Conservation (phyloP, 2,329 filamentous ascomycete species). For the Fonsecaea erecta region DNA sequence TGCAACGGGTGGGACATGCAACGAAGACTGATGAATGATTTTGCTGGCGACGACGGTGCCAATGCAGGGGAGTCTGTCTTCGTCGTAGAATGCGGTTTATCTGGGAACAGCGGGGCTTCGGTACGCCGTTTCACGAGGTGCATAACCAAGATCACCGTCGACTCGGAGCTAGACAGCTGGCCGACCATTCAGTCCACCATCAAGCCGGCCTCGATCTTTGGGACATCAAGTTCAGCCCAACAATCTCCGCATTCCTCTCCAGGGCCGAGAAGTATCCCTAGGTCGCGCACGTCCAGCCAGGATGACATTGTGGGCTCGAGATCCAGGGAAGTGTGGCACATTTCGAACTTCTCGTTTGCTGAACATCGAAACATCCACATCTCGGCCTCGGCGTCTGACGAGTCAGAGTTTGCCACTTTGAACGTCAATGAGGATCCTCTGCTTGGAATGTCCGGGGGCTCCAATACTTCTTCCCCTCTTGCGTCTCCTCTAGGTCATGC, state of each 20-base stretch:
- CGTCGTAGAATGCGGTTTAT: conserved; percentile 73
- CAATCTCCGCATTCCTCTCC: conserved; percentile 30
- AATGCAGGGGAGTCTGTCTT: conserved; percentile 77
- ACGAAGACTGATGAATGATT: conserved; percentile 82
- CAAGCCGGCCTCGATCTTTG: conserved; percentile 55
- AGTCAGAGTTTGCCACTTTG: conserved; percentile 71
- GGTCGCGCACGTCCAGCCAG: conserved; percentile 43
- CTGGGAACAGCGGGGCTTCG: conserved; percentile 59
- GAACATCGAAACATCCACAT: conserved; percentile 66
- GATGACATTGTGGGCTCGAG: conserved; percentile 43
- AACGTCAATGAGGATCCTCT: conserved; percentile 80
- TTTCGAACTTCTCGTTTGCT: conserved; percentile 65
- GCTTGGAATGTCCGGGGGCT: conserved; percentile 61
- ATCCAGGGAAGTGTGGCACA: conserved; percentile 68
- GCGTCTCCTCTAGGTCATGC: conserved; percentile 59
- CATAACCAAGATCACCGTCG: conserved; percentile 45
- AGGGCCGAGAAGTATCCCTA: conserved; percentile 38
- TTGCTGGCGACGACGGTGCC: conserved; percentile 77
- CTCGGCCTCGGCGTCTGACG: conserved; percentile 72
- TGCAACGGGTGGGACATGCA: conserved; percentile 94
- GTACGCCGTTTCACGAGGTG: conserved; percentile 65
- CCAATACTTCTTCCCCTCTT: conserved; percentile 58
- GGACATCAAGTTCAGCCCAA: conserved; percentile 43
- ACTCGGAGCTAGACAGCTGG: conserved; percentile 36
- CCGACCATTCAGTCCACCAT: conserved; percentile 35